Base-by-base conservation (phyloP, 2,329 filamentous ascomycete genomes). In the Fusarium liriodendri region DNA sequence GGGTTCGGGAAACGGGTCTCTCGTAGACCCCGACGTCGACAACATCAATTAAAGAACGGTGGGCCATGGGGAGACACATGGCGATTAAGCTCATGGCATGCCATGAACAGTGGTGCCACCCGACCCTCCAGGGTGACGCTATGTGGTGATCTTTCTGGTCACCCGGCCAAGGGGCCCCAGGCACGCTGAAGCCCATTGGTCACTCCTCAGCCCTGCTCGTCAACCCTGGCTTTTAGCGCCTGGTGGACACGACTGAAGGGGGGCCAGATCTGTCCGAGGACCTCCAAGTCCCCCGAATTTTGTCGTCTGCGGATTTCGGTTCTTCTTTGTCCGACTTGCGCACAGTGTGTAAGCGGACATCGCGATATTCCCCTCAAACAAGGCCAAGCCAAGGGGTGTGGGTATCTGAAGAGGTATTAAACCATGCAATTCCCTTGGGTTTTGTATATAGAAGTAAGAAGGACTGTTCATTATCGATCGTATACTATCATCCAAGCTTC, bases 201-300 rank as follows among this genome's bases (percentile, higher is more conserved):
- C 5, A 6, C 18, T 4, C 7, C 3, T 18, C 18, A 29, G 45
- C 52, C 27, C 62, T 20, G 27, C 20, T 27, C 37, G 7, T 5
- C 32, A 45, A 33, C 69, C 64, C 47, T 38, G 20, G 50, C 3
- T 11, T 20, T 20, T 47, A 27, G 20, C 13, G 59, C 25, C 25
- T 16, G 3, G 27, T 13, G 10, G 0, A 32, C 37, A 40, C 37
- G 25, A 47, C 38, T 64, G 25, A 67, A 42, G 72, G 66, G 45
- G 70, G 66, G 62, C 40, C 35, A 67, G 60, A 76, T 74, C 64
- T 72, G 62, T 58, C 52, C 75, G 68, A 75, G 7, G 52, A 72
- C 66, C 72, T 75, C 72, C 38, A 57, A 50, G 66, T 70, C 70
- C 74, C 75, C 74, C 52, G 68, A 70, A 64, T 66, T 67, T 66